Percentiles rank a stretch among this genome's conserved stretches.
Evolutionary conservation across 1,284 basidiomycete genomes (phyloP).

Genomic region (Rhodotorula sp.): DNA sequence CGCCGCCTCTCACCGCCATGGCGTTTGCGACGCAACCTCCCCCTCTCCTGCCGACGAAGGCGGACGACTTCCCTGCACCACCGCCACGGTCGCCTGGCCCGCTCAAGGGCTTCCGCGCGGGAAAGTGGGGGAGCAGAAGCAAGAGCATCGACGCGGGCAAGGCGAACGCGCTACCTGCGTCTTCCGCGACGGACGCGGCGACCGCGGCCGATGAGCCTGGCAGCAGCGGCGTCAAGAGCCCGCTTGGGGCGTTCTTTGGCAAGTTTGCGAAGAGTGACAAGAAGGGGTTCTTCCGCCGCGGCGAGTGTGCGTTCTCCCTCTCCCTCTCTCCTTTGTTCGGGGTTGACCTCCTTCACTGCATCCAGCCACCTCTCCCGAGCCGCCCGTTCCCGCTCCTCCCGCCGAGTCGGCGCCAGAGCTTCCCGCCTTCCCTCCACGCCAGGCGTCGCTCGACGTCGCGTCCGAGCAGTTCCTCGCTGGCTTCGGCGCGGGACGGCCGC

Average conservation of each 20-base stretch:
- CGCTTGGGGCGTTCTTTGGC: conserved; percentile 29
- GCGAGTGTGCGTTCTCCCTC: conserved; percentile 10
- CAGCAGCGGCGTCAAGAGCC: conserved; percentile 16
- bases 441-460: conserved; percentile 16
- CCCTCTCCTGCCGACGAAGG: background rate
- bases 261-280: conserved; percentile 23
- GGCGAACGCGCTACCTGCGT: background rate
- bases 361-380: conserved; percentile 12
- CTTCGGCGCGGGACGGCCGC: background rate
- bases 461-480: background rate
- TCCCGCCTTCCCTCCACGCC: conserved; percentile 1
- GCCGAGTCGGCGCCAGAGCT: too few relatives aligned
- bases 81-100: conserved; percentile 12
- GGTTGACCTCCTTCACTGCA: background rate
- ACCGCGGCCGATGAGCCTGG: background rate
- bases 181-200: background rate
- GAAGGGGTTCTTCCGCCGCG: conserved; percentile 27
- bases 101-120: conserved; percentile 9
- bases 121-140: conserved; percentile 21
- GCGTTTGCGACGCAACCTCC: background rate
- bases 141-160: conserved; percentile 8
- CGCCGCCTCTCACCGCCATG: background rate
- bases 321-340: background rate
- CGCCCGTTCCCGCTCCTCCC: background rate
- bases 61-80: background rate